Base-by-base conservation (phyloP, 140 eudicot genomes). In the Oenanthe javanica region DNA sequence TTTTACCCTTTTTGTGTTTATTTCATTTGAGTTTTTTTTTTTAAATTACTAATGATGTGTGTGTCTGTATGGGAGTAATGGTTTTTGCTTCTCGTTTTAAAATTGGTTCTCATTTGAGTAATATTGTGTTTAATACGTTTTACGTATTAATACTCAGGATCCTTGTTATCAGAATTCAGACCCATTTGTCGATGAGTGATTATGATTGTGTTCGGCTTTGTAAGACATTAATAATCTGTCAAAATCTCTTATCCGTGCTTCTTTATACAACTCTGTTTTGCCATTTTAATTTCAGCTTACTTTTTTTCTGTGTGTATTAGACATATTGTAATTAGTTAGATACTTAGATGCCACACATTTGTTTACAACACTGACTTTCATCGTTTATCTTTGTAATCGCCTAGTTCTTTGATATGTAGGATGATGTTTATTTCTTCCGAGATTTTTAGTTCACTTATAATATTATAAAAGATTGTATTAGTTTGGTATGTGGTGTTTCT, bases 281-380 rank as follows among this genome's bases (percentile, higher is more conserved):
- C 76, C 1, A 36, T 69, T 1, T 9, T 36, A 5, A 48, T 5
- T 16, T 31, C 31, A 31, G 31, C 31, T 31, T 31, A 31, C 31
- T 31, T 31, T 31, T 31, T 47, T n/a, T 23, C 18, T 40, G 6
- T 36, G 1, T 78, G 6, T 46, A 23, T 57, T 61, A 13, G 43
- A 51, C 25, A 77, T 50, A 72, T 4, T 45, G 77, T 72, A 5
- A 31, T 36, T 36, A 15, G 8, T 6, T 67, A 67, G 43, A 3
- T 31, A 2, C 46, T 6, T 67, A 31, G 43, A 3, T 31, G 9
- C 46, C 46, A 36, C 6, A 2, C 47, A 18, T 18, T 47, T 48
- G 75, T 75, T 75, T 13, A 46, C 51, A 4, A 61, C 90, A 45
- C 88, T 89, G 88, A 75, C 88, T 84, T n/a, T 27, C 55, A 61